Conservation (phyloP, 2,329 filamentous ascomycete genomes). For the Penicillium sp. region DNA sequence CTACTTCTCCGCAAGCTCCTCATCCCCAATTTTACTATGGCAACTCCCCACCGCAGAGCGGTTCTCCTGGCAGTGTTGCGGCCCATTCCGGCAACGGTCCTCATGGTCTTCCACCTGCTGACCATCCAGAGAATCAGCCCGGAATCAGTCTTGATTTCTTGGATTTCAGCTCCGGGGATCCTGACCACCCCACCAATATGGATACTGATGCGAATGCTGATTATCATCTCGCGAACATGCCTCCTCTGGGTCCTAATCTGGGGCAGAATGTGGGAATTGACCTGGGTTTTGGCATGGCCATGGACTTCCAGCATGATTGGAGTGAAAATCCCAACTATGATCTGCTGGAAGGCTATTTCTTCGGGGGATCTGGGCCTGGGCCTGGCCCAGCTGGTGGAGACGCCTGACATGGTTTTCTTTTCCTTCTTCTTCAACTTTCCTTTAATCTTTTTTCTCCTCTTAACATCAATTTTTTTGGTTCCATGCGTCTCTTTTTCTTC, state of each 20-base stretch:
- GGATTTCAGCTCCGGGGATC: constrained; percentile 51
- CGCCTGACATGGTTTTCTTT: constrained; percentile 6
- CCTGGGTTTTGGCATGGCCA: constrained; percentile 50
- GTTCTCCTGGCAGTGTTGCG: constrained; percentile 33
- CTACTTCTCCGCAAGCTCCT: constrained; percentile 37
- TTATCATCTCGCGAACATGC: constrained; percentile 33
- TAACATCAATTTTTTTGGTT: not conserved
- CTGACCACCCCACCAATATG: constrained; percentile 29
- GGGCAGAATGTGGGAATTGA: constrained; percentile 49
- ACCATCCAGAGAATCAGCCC: constrained; percentile 24
- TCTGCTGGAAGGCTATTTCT: constrained; percentile 61
- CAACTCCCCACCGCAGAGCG: constrained; percentile 40
- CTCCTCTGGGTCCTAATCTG: constrained; percentile 32
- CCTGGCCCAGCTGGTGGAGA: constrained; percentile 31
- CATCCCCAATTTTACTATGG: constrained; percentile 37
- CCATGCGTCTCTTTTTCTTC: not conserved
- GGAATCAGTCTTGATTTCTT: constrained; percentile 60
- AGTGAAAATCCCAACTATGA: constrained; percentile 53
- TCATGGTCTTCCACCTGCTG: constrained; percentile 25
- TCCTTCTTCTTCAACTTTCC: constrained; percentile 2
- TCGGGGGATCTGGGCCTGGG: constrained; percentile 49
- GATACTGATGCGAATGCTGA: constrained; percentile 36
- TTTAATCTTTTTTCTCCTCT: constrained; percentile 2
- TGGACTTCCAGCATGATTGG: constrained; percentile 55
- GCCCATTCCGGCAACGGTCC: constrained; percentile 31